These are phyloP conservation scores for Bidens hawaiensis DNA, from an alignment of 140 eudicot genomes.

Conservation along the genomic window DNA sequence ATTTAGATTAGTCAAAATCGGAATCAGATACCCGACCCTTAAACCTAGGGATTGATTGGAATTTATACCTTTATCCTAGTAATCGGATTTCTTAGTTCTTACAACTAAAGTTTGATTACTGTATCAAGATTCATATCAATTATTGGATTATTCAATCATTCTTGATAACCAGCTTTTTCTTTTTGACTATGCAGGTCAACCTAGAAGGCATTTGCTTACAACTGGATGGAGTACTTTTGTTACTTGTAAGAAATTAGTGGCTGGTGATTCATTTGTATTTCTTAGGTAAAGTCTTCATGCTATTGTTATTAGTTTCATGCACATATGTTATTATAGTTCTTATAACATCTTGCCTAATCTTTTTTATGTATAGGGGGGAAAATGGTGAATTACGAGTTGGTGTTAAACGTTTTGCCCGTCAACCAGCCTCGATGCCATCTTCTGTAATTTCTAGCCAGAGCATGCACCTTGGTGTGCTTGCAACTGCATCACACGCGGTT, in stretches of 20 bases:
- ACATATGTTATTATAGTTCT: neutral
- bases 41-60: neutral
- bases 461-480: constrained; percentile 98
- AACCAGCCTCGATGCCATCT: constrained; percentile 72
- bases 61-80: neutral
- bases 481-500: constrained; percentile 95
- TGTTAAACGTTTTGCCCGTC: constrained; percentile 60
- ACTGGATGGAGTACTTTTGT: constrained; percentile 98
- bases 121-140: neutral
- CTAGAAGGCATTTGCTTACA: constrained; percentile 87
- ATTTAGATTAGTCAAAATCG: neutral
- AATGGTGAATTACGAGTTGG: constrained; percentile 89
- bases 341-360: neutral
- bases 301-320: neutral
- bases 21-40: neutral
- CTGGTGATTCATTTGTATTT: constrained; percentile 88
- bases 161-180: neutral
- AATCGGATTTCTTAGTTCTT: neutral
- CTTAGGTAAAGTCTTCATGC: constrained; percentile 48
- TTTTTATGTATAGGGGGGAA: constrained; percentile 52
- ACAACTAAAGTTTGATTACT: neutral
- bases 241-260: constrained; percentile 76
- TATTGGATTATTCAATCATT: neutral
- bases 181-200: constrained; percentile 59
- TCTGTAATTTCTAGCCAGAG: constrained; percentile 96